These are phyloP conservation scores for Gastrolobium bilobum DNA, from an alignment of 306 rosid genomes.

Conservation along the genomic window DNA sequence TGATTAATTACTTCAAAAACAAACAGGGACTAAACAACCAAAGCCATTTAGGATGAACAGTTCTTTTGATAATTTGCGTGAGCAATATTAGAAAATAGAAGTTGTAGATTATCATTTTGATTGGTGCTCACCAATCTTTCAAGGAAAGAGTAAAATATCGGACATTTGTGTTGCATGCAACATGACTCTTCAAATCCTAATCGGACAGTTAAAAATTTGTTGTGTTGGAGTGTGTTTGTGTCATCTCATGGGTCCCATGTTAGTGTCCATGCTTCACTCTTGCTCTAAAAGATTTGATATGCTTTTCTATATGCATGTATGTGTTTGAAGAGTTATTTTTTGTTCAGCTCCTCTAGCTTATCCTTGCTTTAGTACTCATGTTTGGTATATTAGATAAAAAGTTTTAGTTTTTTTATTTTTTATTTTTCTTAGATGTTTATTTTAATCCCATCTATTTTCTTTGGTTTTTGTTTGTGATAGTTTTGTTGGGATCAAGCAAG, in stretches of 20 bases:
- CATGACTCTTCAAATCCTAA: neutral
- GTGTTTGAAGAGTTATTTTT: neutral
- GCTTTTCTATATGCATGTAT: no score
- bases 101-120: neutral
- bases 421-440: neutral
- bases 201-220: neutral
- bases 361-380: neutral
- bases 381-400: neutral
- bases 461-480: constrained; percentile 47
- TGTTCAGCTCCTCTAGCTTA: neutral
- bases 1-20: neutral
- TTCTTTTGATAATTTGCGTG: constrained; percentile 9
- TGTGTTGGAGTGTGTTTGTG: neutral
- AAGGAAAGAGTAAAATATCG: neutral
- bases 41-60: constrained; percentile 18
- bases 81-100: neutral
- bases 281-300: neutral
- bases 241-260: neutral
- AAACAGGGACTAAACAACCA: constrained; percentile 13
- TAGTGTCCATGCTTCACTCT: neutral
- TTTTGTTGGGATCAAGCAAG: constrained; percentile 85
- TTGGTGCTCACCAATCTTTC: neutral
- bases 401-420: neutral
- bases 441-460: neutral
- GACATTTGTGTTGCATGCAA: neutral